A percentile compares a stretch with the other conserved stretches of the same genome.
Conservation (phyloP, 441 rosid genomes). For the Adansonia madagascariensis region DNA sequence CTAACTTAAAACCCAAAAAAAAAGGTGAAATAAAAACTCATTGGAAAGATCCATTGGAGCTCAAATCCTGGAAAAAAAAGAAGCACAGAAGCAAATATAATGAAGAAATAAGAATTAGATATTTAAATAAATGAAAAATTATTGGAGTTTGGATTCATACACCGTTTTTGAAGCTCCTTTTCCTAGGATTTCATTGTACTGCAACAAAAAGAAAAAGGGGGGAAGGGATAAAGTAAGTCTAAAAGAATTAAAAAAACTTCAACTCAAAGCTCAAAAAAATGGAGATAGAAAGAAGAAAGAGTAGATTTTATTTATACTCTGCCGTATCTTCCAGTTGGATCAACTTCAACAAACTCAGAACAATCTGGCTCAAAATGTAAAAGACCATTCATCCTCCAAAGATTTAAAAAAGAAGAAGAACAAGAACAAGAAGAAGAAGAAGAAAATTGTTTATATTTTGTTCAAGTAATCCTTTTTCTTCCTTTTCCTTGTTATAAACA, state of each 20-base stretch:
- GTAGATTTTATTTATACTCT: slow-evolving; percentile 53
- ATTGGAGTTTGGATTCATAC: slow-evolving; percentile 50
- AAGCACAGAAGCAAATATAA: slow-evolving; percentile 8
- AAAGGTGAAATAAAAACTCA: neutral
- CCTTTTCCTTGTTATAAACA: slow-evolving; percentile 27
- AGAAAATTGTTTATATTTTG: slow-evolving; percentile 15
- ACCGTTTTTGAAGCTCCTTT: slow-evolving; percentile 95
- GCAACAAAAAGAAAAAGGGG: slow-evolving; percentile 31
- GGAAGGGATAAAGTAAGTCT: slow-evolving; percentile 11
- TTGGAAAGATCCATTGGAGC: slow-evolving; percentile 25
- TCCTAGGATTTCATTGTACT: slow-evolving; percentile 89
- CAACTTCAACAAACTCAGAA: slow-evolving; percentile 93
- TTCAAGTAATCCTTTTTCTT: slow-evolving; percentile 1
- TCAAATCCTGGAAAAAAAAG: slow-evolving; percentile 14
- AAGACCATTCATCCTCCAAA: slow-evolving; percentile 56
- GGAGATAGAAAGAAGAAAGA: slow-evolving; percentile 18
- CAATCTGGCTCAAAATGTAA: slow-evolving; percentile 45
- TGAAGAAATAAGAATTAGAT: slow-evolving; percentile 35
- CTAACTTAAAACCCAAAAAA: neutral
- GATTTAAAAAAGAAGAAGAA: neutral
- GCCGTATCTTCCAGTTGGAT: slow-evolving; percentile 99
- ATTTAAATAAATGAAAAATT: slow-evolving; percentile 20
- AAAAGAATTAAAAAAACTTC: slow-evolving; percentile 14
- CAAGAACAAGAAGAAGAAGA: neutral
- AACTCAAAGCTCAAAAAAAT: slow-evolving; percentile 27